Percentiles rank a stretch among this genome's conserved stretches.
Evolutionary conservation across 306 rosid genomes (phyloP).

Genomic region (Vigna radiata): DNA sequence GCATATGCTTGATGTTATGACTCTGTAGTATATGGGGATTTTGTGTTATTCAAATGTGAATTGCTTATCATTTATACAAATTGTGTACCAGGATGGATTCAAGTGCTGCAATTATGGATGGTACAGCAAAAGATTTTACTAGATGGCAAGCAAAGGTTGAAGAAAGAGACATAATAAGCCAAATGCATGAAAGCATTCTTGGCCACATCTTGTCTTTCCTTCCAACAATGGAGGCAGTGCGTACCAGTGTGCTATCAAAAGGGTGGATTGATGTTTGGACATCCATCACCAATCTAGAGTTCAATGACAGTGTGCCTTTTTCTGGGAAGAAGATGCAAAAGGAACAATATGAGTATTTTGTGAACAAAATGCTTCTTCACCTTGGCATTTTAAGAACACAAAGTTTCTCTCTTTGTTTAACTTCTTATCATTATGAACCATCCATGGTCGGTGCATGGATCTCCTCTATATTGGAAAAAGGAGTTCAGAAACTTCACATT

Average conservation of each 20-base stretch:
- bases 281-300: slow-evolving; percentile 17
- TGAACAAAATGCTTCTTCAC: slow-evolving; percentile 37
- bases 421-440: slow-evolving; percentile 37
- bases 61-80: background rate
- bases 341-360: slow-evolving; percentile 37
- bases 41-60: background rate
- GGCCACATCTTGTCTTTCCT: slow-evolving; percentile 40
- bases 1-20: background rate
- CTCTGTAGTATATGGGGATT: background rate
- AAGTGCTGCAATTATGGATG: background rate
- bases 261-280: slow-evolving; percentile 45
- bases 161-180: slow-evolving; percentile 37
- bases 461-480: slow-evolving; percentile 33
- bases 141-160: background rate
- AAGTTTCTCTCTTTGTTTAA: slow-evolving; percentile 47
- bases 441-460: slow-evolving; percentile 45
- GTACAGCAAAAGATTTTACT: background rate
- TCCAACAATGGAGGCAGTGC: slow-evolving; percentile 40
- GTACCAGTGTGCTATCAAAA: slow-evolving; percentile 35
- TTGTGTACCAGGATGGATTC: slow-evolving; percentile 40
- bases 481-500: slow-evolving; percentile 45
- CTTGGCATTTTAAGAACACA: slow-evolving; percentile 38
- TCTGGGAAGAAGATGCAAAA: slow-evolving; percentile 41
- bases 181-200: slow-evolving; percentile 39
- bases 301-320: slow-evolving; percentile 31